These are phyloP conservation scores for Batkoa obscura DNA, from an alignment of 371 early-diverging fungal genomes.

Conservation along the genomic window DNA sequence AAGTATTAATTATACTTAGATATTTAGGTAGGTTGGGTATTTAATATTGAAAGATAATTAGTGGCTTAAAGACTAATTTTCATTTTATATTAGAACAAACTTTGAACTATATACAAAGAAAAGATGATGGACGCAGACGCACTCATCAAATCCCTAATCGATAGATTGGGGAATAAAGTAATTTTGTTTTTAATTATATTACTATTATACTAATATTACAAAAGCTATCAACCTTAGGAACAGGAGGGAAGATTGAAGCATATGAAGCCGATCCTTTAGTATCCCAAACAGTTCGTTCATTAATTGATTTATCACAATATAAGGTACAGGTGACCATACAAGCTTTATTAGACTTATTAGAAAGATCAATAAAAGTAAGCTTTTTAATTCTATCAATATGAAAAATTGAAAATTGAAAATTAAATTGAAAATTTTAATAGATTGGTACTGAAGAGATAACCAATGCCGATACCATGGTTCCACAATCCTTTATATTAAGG, in stretches of 20 bases:
- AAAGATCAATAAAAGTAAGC: constrained; percentile 38
- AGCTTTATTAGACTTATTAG: constrained; percentile 27
- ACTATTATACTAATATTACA: neutral
- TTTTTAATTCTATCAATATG: neutral
- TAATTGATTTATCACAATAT: constrained; percentile 44
- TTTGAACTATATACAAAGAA: too few species aligned
- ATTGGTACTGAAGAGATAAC: neutral
- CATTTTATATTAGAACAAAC: too few species aligned
- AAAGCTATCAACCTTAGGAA: constrained; percentile 18
- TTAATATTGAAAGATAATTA: too few species aligned
- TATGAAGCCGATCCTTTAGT: constrained; percentile 44
- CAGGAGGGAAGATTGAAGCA: constrained; percentile 26
- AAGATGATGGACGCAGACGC: constrained; percentile 8
- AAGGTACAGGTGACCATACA: constrained; percentile 31
- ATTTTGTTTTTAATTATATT: neutral
- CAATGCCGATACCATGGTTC: constrained; percentile 30
- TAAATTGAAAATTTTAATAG: neutral
- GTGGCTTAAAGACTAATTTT: too few species aligned
- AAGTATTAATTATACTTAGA: too few species aligned
- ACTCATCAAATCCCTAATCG: constrained; percentile 24
- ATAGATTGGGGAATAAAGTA: constrained; percentile 27
- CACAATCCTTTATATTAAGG: constrained; percentile 50
- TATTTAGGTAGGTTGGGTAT: too few species aligned
- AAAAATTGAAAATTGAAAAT: neutral
- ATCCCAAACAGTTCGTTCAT: constrained; percentile 39